Evolutionary conservation across 2,329 filamentous ascomycete species (phyloP), one percentile per base, ranked within the genome.

Genomic region (Fusarium newnesense): DNA sequence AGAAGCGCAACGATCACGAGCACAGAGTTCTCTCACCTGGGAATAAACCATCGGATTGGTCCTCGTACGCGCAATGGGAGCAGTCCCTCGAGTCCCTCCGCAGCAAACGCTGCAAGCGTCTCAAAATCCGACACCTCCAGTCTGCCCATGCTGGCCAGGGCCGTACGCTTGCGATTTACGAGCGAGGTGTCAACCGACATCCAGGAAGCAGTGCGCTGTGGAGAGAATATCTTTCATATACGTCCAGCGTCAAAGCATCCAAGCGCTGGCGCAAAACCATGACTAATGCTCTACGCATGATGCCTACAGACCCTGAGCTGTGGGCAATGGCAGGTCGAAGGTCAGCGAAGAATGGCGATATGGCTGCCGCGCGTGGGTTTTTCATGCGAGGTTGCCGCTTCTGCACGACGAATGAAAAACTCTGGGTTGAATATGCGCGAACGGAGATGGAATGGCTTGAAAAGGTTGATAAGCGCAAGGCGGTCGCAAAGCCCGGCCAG

Each of bases 321-420:
- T 99, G 96, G 96, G 88, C 96, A 73, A 91, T 95, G 58, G 96
- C 95, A 9, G 93, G 94, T 65, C 91, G 92, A 73, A 89, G 92
- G 54, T 88, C 96, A 57, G 94, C 97, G 44, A 87, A 87, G 24
- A 90, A 95, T 78, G 94, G 93, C 5, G 96, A 98, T 82, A 97
- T 98, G 90, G 92, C 91, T 30, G 91, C 92, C 49, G 95, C 96
- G 6, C 85, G 96, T 69, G 92, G 90, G 53, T 96, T 87, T 88
- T 99, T 95, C 89, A 97, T 91, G 86, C 88, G 96, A 70, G 96
- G 95, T 1, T 89, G 97, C 79, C 88, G 96, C 46, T 98, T 99
- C 82, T 98, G 95, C 84, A 94, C 92, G 58, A 89, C 86, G 54
- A 92, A 93, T 52, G 90, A 87, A 72, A 85, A 86, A 24, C 82